A percentile compares a stretch with the other conserved stretches of the same genome.
These are phyloP conservation scores for Pochonia chlamydosporia DNA, from an alignment of 2,329 filamentous ascomycete genomes.

Conservation along the genomic window DNA sequence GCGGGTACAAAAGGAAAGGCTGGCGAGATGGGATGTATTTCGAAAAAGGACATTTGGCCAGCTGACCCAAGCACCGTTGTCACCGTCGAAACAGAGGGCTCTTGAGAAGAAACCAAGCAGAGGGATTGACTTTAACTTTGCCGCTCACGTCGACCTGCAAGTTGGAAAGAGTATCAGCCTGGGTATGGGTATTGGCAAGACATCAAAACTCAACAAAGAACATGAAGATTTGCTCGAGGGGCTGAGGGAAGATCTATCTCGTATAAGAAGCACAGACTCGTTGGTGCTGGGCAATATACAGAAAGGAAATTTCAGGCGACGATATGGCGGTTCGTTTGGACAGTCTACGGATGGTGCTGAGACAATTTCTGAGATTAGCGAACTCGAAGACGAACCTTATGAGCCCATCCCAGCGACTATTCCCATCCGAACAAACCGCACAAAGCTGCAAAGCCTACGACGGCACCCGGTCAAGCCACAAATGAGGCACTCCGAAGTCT, in stretches of 20 bases:
- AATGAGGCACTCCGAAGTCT: constrained; percentile 17
- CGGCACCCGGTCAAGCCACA: constrained; percentile 21
- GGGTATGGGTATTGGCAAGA: constrained; percentile 19
- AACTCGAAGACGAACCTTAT: constrained; percentile 42
- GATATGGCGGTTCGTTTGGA: neutral
- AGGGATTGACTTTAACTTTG: constrained; percentile 50
- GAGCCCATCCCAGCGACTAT: constrained; percentile 12
- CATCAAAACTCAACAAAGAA: constrained; percentile 27
- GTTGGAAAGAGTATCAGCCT: constrained; percentile 24
- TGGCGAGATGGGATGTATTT: constrained; percentile 71
- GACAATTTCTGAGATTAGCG: constrained; percentile 43
- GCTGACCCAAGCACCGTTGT: constrained; percentile 12
- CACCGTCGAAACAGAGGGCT: constrained; percentile 16
- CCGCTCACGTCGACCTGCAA: constrained; percentile 43
- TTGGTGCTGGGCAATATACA: constrained; percentile 12
- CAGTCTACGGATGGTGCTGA: constrained; percentile 13
- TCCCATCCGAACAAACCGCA: constrained; percentile 18
- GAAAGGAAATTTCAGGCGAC: neutral
- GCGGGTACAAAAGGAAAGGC: constrained; percentile 57
- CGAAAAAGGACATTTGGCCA: constrained; percentile 41
- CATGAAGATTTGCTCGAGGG: constrained; percentile 37
- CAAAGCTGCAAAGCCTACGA: constrained; percentile 14
- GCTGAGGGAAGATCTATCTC: constrained; percentile 35
- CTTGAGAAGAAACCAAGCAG: constrained; percentile 20
- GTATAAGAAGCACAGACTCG: constrained; percentile 16